phyloP scores from a whole-genome alignment of 352 stramenopile species.

The Phytophthora hybrid region DNA sequence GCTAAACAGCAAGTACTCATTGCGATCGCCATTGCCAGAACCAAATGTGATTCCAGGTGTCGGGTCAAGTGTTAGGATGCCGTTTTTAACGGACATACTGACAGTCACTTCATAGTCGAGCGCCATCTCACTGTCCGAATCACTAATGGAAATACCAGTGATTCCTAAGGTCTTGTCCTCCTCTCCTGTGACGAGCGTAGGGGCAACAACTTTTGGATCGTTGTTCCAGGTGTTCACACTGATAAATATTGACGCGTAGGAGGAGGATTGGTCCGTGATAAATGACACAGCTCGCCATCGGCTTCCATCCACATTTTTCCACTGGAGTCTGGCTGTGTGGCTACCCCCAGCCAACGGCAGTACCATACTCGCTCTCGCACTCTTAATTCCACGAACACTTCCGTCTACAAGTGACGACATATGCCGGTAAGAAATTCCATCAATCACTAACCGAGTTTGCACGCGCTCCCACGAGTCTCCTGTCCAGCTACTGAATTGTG shows the following conservation, averaged over 20 bases:
- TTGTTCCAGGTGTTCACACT: constrained; percentile 79
- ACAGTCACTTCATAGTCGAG: constrained; percentile 73
- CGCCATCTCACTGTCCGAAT: constrained; percentile 58
- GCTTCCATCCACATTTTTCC: constrained; percentile 79
- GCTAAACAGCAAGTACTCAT: constrained; percentile 75
- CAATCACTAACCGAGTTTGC: constrained; percentile 68
- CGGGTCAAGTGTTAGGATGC: constrained; percentile 58
- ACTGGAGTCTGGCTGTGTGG: constrained; percentile 74
- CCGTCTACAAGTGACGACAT: constrained; percentile 75
- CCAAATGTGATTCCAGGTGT: constrained; percentile 72
- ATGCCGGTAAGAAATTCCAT: constrained; percentile 75
- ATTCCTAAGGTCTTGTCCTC: constrained; percentile 67
- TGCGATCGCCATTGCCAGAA: constrained; percentile 52
- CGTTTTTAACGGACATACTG: constrained; percentile 62
- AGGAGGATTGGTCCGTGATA: constrained; percentile 70
- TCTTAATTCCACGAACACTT: constrained; percentile 75
- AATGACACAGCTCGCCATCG: constrained; percentile 76
- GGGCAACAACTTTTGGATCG: constrained; percentile 58
- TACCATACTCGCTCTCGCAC: constrained; percentile 73
- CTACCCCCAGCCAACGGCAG: constrained; percentile 60
- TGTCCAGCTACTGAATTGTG: constrained; percentile 63
- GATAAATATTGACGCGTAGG: constrained; percentile 77
- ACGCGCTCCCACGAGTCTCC: constrained; percentile 61
- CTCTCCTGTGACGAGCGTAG: constrained; percentile 40
- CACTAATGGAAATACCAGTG: constrained; percentile 48